Evolutionary conservation across 2,329 filamentous ascomycete genomes (phyloP), one percentile per base, ranked within the genome.

Genomic region (Botryosphaeria dothidea): DNA sequence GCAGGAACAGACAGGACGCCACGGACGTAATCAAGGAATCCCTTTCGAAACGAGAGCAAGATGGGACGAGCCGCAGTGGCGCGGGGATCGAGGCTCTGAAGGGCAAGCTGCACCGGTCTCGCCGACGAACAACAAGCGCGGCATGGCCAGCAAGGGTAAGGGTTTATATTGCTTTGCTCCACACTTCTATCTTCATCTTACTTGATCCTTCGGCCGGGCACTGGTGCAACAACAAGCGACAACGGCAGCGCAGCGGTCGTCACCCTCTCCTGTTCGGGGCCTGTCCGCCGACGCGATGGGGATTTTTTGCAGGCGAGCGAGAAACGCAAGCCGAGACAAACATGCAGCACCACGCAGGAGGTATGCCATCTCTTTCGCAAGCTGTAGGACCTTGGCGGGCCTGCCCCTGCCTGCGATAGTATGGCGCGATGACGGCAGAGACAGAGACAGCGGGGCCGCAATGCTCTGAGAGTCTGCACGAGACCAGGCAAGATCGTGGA

Each of bases 131-230:
- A n/a, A 15, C 21, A 27, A 13, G 21, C 38, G 46, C 46, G 23
- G 54, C 54, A n/a, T 29, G 15, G 36, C n/a, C 23, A 25, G 54
- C 21, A 13, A 25, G 17, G 25, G 25, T n/a, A 49, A n/a, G 17
- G 46, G 51, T 27, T 57, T 57, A 57, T 57, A 57, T 57, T 57
- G 54, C 36, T 21, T 13, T 57, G 46, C 34, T 57, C 54, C 54
- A 57, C 52, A 6, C 36, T 43, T 38, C 36, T 36, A 19, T 57
- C 36, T 57, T 45, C 17, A 45, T 29, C 31, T 41, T 52, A 31
- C 49, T 19, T 23, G 13, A 43, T n/a, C 34, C 34, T 41, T 3
- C 36, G 54, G 23, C 19, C 54, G 54, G 54, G 36, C n/a, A n/a
- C 34, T 23, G 13, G 15, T 23, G 19, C 31, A 23, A n/a, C 51